Evolutionary conservation across 176 grass and related monocot species (phyloP).

Genomic region (Alloteropsis semialata): DNA sequence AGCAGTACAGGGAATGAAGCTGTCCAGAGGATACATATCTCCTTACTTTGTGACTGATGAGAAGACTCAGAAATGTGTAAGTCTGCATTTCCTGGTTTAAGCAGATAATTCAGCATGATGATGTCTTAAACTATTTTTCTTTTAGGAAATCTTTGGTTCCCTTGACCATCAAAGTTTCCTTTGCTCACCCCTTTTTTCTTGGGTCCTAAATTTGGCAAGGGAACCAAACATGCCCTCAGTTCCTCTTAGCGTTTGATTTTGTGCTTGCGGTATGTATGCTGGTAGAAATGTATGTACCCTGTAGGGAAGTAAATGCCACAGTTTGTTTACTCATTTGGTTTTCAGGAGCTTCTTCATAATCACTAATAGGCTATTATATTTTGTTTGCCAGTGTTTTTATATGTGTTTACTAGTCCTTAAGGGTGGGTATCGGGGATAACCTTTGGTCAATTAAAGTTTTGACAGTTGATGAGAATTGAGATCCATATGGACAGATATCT

Average conservation of each 20-base stretch:
- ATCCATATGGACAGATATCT: background rate
- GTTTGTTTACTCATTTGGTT: constrained; percentile 14
- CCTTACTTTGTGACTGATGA: constrained; percentile 91
- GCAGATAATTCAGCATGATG: background rate
- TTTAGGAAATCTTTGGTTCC: background rate
- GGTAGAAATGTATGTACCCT: background rate
- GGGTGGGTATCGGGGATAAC: background rate
- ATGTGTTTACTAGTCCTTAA: background rate
- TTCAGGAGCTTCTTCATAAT: background rate
- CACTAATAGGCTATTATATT: background rate
- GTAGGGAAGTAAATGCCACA: background rate
- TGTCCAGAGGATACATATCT: constrained; percentile 93
- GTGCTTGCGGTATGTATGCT: background rate
- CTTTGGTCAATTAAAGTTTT: background rate
- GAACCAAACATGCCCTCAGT: background rate
- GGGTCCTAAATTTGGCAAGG: background rate
- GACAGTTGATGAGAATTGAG: background rate
- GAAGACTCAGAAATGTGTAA: constrained; percentile 97
- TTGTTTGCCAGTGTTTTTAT: background rate
- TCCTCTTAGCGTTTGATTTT: background rate
- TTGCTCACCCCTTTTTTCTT: background rate
- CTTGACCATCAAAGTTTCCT: background rate
- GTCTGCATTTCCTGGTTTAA: constrained; percentile 20
- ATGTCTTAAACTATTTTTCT: background rate
- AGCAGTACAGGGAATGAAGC: constrained; percentile 90